A percentile compares a stretch with the other conserved stretches of the same genome.
phyloP scores from a whole-genome alignment of 768 basidiomycete species.

The Phanerodontia chrysosporium region DNA sequence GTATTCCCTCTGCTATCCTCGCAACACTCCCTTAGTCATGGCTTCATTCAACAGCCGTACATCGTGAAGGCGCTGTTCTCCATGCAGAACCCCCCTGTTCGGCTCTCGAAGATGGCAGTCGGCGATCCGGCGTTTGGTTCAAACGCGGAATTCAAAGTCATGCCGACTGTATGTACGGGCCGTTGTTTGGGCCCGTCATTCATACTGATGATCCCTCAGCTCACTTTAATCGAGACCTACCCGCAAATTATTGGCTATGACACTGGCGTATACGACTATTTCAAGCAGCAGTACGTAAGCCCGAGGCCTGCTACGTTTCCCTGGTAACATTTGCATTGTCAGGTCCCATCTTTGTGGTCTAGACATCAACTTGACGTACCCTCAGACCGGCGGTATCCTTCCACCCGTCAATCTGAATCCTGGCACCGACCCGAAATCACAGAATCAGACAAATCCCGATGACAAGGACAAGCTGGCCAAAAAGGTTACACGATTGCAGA shows the following conservation, averaged over 20 bases:
- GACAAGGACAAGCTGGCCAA: not conserved
- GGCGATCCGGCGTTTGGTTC: slow-evolving; percentile 62
- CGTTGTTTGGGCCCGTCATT: no score
- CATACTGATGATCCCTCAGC: slow-evolving; percentile 28
- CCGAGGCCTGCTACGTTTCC: not conserved
- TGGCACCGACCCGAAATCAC: not conserved
- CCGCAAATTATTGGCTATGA: slow-evolving; percentile 77
- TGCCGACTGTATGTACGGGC: slow-evolving; percentile 49
- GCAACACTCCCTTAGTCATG: not conserved
- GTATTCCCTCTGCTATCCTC: not conserved
- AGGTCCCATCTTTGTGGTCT: slow-evolving; percentile 62
- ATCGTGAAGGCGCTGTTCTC: slow-evolving; percentile 70
- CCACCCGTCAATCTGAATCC: slow-evolving; percentile 13
- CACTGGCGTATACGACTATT: slow-evolving; percentile 59
- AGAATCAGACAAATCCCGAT: not conserved
- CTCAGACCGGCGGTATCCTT: slow-evolving; percentile 50
- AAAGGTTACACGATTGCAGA: not conserved
- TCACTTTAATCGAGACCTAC: slow-evolving; percentile 61
- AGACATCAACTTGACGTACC: slow-evolving; percentile 66
- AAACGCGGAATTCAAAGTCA: slow-evolving; percentile 44
- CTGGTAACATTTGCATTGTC: not conserved
- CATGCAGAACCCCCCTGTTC: slow-evolving; percentile 60
- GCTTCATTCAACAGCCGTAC: slow-evolving; percentile 60
- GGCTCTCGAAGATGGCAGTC: slow-evolving; percentile 62
- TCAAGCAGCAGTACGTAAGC: slow-evolving; percentile 55